Evolutionary conservation across 345 rosid species (phyloP), one percentile per base, ranked within the genome.

Genomic region (Reutealis trisperma): DNA sequence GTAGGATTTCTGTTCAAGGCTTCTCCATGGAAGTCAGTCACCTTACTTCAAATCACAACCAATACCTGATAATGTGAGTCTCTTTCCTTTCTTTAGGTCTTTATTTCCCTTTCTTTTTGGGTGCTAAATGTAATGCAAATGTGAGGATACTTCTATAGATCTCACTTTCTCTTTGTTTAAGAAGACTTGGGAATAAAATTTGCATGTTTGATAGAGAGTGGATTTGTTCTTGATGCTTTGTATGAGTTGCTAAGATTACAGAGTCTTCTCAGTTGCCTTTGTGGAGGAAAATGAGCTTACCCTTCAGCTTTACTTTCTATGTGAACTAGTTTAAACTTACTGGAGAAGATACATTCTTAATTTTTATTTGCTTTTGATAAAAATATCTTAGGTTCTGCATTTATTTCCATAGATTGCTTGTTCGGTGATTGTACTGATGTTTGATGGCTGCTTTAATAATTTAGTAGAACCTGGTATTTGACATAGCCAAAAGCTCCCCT

Each of bases 31-130:
- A 76, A 80, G 88, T 70, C 67, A 86, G 67, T 65, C 88, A 1
- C 91, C 85, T 68, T 90, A 88, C 84, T 92, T 78, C 88, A 92
- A 86, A 84, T 94, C 97, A 73, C 90, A 87, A 86, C 90, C 93
- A 75, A 73, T 88, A 85, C 97, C 91, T 5, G 91, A 93, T 79
- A 91, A 91, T 44, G 97, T 90, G 73, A 90, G 98, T 82, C 44
- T 57, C 24, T 13, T 18, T 32, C 32, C 13, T 62, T 24, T 32
- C 54, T 72, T 62, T 47, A 47, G 51, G 41, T 4, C 41, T 37
- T 47, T 12, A 47, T 71, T 47, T 41, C 74, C 30, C 30, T 8
- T 22, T 71, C 41, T 22, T 27, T 14, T 3, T 52, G 19, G 57
- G n/a, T 52, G 19, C 16, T 52, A 52, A 13, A 16, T 3, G 4